Percentiles rank a stretch among this genome's conserved stretches.
Evolutionary conservation across 1,284 basidiomycete genomes (phyloP).

Genomic region (Melampsora larici-populina): DNA sequence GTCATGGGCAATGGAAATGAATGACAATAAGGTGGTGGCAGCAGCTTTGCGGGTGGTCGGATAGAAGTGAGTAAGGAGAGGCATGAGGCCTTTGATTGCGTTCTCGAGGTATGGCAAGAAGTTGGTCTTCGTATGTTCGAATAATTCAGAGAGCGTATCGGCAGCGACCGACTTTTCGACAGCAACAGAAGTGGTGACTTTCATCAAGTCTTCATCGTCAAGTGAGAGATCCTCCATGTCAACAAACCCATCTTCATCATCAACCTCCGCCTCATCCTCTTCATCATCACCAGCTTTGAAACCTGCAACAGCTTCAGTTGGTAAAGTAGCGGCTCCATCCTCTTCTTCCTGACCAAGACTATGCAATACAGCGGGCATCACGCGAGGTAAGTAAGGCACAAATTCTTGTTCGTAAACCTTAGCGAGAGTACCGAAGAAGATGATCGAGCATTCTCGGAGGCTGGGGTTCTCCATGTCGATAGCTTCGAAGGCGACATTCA

Average conservation of each 20-base stretch:
- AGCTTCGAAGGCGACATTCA: constrained; percentile 90
- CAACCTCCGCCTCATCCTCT: constrained; percentile 56
- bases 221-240: constrained; percentile 63
- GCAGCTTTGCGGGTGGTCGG: constrained; percentile 97
- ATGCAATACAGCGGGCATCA: constrained; percentile 78
- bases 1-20: constrained; percentile 88
- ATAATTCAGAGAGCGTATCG: constrained; percentile 90
- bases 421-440: constrained; percentile 98
- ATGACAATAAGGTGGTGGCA: constrained; percentile 80
- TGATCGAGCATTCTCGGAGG: constrained; percentile 91
- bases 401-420: constrained; percentile 94
- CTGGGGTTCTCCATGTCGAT: constrained; percentile 81
- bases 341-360: constrained; percentile 73
- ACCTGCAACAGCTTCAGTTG: constrained; percentile 59
- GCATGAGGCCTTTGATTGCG: constrained; percentile 74
- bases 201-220: constrained; percentile 67
- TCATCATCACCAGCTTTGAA: constrained; percentile 62
- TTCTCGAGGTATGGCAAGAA: constrained; percentile 78
- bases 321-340: constrained; percentile 16
- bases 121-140: constrained; percentile 72
- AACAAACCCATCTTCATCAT: constrained; percentile 60
- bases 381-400: constrained; percentile 75
- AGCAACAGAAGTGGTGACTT: constrained; percentile 83
- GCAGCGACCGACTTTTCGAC: constrained; percentile 99
- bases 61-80: constrained; percentile 78